Evolutionary conservation across 75 land plant genomes (phyloP), one percentile per base, ranked within the genome.

Genomic region (Pinus albicaulis): DNA sequence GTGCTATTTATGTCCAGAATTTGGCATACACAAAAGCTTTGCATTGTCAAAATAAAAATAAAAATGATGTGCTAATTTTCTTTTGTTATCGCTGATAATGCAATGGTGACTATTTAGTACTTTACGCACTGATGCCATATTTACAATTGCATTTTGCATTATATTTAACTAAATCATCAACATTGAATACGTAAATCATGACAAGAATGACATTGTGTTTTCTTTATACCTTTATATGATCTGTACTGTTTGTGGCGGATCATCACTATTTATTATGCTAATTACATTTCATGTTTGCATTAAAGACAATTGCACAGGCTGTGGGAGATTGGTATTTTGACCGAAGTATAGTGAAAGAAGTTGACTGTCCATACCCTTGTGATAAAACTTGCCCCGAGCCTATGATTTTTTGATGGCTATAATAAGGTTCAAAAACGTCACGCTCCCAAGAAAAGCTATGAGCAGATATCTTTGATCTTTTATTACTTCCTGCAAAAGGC

Each of bases 251-350:
- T 68, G 12, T 44, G 48, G 38, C 6, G 15, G 17, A 20, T 19
- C 44, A 3, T 3, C n/a, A n/a, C 5, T 38, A 16, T 17, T 65
- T n/a, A 13, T 73, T n/a, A n/a, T 14, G 19, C n/a, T 14, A 22
- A n/a, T 16, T 7, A 7, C 1, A 0, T 44, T 24, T 62, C 20
- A n/a, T 38, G 31, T 22, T 25, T 19, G 25, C n/a, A 57, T 25
- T 82, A 71, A 88, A 93, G 96, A 75, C 78, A 17, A 82, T 88
- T 72, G 89, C 93, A 19, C 38, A 81, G 75, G 83, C 93, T 74
- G 84, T 93, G 58, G 88, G 92, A 73, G 92, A 91, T 56, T 93
- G 96, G 96, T 93, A 87, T 48, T 93, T 87, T 66, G 96, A 89
- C 22, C 78, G 94, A 5, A 2, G 70, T 36, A 57, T 17, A 5